Conservation (phyloP, 306 rosid species). For the Lupinus albus region DNA sequence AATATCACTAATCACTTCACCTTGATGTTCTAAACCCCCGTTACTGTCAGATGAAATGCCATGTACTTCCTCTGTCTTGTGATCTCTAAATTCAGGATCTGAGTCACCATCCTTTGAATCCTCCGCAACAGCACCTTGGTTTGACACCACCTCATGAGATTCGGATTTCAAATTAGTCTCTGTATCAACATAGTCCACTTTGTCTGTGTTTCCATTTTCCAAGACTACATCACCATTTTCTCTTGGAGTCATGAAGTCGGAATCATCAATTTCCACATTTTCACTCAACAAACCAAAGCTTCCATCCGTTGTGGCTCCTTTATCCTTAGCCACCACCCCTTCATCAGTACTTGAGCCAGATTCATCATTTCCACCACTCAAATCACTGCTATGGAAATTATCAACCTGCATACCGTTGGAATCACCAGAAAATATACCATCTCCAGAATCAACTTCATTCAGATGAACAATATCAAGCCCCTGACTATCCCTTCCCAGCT, state of each 20-base stretch:
- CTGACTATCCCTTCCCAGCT: conserved; percentile 18
- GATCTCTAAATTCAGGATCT: conserved; percentile 41
- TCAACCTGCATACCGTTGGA: conserved; percentile 33
- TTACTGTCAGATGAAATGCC: conserved; percentile 31
- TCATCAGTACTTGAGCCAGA: conserved; percentile 34
- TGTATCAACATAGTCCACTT: conserved; percentile 38
- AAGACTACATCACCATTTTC: conserved; percentile 35
- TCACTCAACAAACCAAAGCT: conserved; percentile 26
- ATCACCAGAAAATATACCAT: conserved; percentile 40
- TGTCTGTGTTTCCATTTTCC: conserved; percentile 43
- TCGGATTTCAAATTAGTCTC: conserved; percentile 48
- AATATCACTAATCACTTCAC: background rate
- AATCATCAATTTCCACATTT: conserved; percentile 49
- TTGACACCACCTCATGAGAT: conserved; percentile 37
- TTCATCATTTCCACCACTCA: conserved; percentile 32
- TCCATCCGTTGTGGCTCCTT: conserved; percentile 40
- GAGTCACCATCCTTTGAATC: conserved; percentile 40
- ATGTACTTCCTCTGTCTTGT: conserved; percentile 29
- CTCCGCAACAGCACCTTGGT: conserved; percentile 40
- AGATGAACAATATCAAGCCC: conserved; percentile 14
- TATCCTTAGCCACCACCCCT: conserved; percentile 31
- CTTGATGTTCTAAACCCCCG: background rate
- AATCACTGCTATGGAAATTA: conserved; percentile 30
- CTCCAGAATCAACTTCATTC: conserved; percentile 48
- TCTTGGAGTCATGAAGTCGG: conserved; percentile 42